Conservation (phyloP, 2,329 filamentous ascomycete genomes). For the Proliferodiscus dingleyae region DNA sequence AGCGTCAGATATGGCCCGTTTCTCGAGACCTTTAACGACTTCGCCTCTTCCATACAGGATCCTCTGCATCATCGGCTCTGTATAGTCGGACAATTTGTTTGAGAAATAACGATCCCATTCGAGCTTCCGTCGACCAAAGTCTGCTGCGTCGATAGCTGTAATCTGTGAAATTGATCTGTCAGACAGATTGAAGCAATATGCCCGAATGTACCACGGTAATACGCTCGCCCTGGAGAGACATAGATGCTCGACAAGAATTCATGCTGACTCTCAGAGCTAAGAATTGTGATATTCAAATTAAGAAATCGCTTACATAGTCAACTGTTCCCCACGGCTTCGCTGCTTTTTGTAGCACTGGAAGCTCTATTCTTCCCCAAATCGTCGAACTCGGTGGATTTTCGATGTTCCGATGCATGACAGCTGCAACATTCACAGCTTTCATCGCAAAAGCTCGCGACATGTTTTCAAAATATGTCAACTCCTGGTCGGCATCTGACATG, state of each 20-base stretch:
- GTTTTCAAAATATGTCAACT: conserved; percentile 9
- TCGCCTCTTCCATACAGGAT: neutral
- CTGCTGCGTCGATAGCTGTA: conserved; percentile 5
- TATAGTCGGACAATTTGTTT: neutral
- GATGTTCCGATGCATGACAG: conserved; percentile 7
- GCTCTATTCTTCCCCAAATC: conserved; percentile 8
- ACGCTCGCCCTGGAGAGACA: too few species aligned
- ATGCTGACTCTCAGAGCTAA: too few species aligned
- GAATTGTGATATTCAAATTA: too few species aligned
- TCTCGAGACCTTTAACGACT: neutral
- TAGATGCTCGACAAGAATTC: too few species aligned
- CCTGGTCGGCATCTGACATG: conserved; percentile 2
- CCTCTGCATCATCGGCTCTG: neutral
- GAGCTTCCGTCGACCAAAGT: conserved; percentile 1
- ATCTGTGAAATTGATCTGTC: too few species aligned
- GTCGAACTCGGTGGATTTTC: conserved; percentile 5
- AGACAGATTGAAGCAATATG: too few species aligned
- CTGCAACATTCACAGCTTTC: conserved; percentile 1
- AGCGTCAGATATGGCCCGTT: neutral
- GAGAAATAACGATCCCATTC: conserved; percentile 2
- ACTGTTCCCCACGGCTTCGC: conserved; percentile 1
- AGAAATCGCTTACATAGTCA: conserved; percentile 6
- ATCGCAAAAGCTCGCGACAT: conserved; percentile 8
- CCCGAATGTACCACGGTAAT: too few species aligned
- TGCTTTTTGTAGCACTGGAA: neutral